Base-by-base conservation (phyloP, 2,329 filamentous ascomycete species). In the Onygenales sp. region DNA sequence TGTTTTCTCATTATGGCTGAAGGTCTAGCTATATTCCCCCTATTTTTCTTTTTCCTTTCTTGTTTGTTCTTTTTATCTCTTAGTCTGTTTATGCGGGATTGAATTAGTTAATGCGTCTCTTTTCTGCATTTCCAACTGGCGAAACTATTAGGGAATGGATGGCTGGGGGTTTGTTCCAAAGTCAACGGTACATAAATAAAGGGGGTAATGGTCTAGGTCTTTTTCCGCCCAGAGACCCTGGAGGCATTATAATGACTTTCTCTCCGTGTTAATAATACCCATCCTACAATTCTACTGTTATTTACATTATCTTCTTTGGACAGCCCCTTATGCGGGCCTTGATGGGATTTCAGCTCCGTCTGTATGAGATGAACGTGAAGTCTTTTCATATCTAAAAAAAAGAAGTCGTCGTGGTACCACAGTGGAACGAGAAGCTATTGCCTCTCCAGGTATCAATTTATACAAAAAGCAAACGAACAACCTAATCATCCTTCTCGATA, bases 1-100 rank as follows among this genome's bases (percentile, higher is more conserved):
- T 2, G 86, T 93, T 39, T 69, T 91, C 58, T 82, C 74, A 58
- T 71, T 93, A 62, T 93, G 87, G 87, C 72, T 87, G 65, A 88
- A 85, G 74, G 86, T 90, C 58, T 90, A 49, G 11, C 21, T 4
- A n/a, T 14, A 13, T 31, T 14, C 21, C 11, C 40, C 10, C 21
- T 40, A 3, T 14, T 40, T 47, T n/a, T 36, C 4, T 33, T 13
- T 31, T 11, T 48, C 46, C 56, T 51, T 34, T 57, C 42, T 47
- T 54, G 53, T 55, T 48, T 51, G 56, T 36, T 4, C 14, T 13
- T 31, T 11, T 48, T 46, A 55, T 51, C 33, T 57, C 42, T 47
- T 53, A 52, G 54, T 48, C 49, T 55, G 14, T 39, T 48, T 7
- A 37, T 42, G 21, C 17, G 10, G 39, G 31, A 11, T 50, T n/a